Evolutionary conservation across 176 grass and related monocot species (phyloP).

Genomic region (Oropetium thomaeum): DNA sequence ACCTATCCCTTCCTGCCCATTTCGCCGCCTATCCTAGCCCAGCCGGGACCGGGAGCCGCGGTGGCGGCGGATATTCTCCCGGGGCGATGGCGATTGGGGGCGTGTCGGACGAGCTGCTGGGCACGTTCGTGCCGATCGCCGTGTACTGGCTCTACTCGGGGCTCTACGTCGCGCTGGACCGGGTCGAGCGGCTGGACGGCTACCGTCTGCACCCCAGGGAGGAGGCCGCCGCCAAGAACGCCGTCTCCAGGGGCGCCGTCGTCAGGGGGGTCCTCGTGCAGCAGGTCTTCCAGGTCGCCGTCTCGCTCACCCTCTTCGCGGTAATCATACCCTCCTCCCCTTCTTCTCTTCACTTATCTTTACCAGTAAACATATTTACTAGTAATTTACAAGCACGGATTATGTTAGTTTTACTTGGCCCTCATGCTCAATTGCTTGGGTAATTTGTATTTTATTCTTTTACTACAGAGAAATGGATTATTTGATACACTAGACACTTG

Average conservation of each 20-base stretch:
- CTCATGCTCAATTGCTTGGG: not conserved
- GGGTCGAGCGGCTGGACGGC: conserved; percentile 35
- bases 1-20: not conserved
- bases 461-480: not conserved
- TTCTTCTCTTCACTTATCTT: not conserved
- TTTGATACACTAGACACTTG: not conserved
- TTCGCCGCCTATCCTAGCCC: not conserved
- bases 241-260: conserved; percentile 61
- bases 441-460: not conserved
- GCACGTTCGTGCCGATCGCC: conserved; percentile 81
- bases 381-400: not conserved
- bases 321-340: conserved; percentile 33
- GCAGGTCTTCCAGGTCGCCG: conserved; percentile 71
- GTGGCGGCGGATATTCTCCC: not conserved
- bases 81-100: conserved; percentile 52
- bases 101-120: conserved; percentile 79
- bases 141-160: conserved; percentile 92
- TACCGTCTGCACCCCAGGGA: conserved; percentile 74
- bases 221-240: conserved; percentile 64
- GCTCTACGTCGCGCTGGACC: conserved; percentile 57
- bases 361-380: not conserved
- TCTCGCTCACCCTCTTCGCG: conserved; percentile 73
- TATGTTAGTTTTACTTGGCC: not conserved
- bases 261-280: conserved; percentile 86
- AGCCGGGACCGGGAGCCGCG: not conserved